Evolutionary conservation across 2,329 filamentous ascomycete genomes (phyloP).

Genomic region (Talaromyces sp.): DNA sequence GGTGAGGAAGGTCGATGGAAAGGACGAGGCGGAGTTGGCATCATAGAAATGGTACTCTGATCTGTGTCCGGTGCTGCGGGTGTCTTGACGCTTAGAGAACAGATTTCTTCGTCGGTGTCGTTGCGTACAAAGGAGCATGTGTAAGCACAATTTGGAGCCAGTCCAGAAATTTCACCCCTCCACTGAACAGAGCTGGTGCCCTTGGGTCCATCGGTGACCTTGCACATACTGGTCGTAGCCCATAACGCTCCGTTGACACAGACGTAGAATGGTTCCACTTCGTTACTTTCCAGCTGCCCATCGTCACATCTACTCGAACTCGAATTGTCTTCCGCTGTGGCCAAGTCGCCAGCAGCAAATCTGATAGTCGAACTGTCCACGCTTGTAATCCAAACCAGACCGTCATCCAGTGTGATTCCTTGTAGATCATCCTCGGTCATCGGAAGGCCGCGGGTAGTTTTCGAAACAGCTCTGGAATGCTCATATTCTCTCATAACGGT

Average conservation of each 20-base stretch:
- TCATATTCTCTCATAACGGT: slow-evolving; percentile 90
- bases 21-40: slow-evolving; percentile 51
- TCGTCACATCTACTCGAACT: slow-evolving; percentile 25
- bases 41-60: slow-evolving; percentile 43
- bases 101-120: slow-evolving; percentile 56
- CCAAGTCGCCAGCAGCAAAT: slow-evolving; percentile 45
- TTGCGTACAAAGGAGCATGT: slow-evolving; percentile 60
- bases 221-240: slow-evolving; percentile 58
- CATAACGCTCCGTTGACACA: slow-evolving; percentile 64
- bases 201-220: slow-evolving; percentile 42
- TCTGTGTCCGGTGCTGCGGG: slow-evolving; percentile 57
- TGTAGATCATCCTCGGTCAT: slow-evolving; percentile 44
- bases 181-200: slow-evolving; percentile 49
- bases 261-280: slow-evolving; percentile 60
- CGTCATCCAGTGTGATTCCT: slow-evolving; percentile 39
- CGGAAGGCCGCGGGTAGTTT: slow-evolving; percentile 36
- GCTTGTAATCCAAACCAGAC: slow-evolving; percentile 47
- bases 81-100: slow-evolving; percentile 60
- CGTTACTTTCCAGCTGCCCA: slow-evolving; percentile 26
- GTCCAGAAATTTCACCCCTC: slow-evolving; percentile 61
- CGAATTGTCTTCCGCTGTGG: slow-evolving; percentile 29
- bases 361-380: slow-evolving; percentile 47
- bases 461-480: slow-evolving; percentile 58
- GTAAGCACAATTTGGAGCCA: slow-evolving; percentile 63
- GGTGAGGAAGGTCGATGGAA: slow-evolving; percentile 62